phyloP scores from a whole-genome alignment of 2,329 filamentous ascomycete genomes.

The Aspergillus tamarii region DNA sequence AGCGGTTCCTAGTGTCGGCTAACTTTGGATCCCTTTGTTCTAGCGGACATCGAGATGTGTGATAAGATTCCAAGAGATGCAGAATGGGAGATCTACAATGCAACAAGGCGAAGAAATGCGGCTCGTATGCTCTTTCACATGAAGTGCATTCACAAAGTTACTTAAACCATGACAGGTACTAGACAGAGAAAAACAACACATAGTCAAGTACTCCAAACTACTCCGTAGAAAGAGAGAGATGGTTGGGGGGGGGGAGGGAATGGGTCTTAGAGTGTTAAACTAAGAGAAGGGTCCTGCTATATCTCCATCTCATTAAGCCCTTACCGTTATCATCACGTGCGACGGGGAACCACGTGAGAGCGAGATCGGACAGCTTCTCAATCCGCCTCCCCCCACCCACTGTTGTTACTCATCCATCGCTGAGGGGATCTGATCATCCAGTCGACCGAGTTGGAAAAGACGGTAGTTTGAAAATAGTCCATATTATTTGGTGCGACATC shows the following conservation, averaged over 20 bases:
- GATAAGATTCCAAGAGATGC: background rate
- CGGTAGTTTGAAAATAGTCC: background rate
- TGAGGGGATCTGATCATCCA: background rate
- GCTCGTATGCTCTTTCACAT: background rate
- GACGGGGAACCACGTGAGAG: slow-evolving; percentile 18
- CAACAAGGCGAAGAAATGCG: background rate
- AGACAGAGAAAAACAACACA: too few species aligned
- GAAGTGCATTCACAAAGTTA: background rate
- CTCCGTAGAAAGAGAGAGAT: too few species aligned
- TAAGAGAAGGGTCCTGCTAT: too few species aligned
- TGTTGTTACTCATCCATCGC: slow-evolving; percentile 20
- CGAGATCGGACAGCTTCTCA: slow-evolving; percentile 28
- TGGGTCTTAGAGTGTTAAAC: too few species aligned
- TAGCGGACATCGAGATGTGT: background rate
- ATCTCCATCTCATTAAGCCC: too few species aligned
- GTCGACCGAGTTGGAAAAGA: background rate
- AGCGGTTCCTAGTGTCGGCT: background rate
- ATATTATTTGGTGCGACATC: background rate
- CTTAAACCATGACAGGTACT: too few species aligned
- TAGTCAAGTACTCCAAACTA: too few species aligned
- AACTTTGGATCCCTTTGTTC: background rate
- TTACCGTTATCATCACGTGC: slow-evolving; percentile 15
- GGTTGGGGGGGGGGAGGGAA: too few species aligned
- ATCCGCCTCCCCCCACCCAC: slow-evolving; percentile 7
- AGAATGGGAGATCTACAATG: too few species aligned